Evolutionary conservation across 2,329 filamentous ascomycete species (phyloP).

Genomic region (Peltaster fructicola): DNA sequence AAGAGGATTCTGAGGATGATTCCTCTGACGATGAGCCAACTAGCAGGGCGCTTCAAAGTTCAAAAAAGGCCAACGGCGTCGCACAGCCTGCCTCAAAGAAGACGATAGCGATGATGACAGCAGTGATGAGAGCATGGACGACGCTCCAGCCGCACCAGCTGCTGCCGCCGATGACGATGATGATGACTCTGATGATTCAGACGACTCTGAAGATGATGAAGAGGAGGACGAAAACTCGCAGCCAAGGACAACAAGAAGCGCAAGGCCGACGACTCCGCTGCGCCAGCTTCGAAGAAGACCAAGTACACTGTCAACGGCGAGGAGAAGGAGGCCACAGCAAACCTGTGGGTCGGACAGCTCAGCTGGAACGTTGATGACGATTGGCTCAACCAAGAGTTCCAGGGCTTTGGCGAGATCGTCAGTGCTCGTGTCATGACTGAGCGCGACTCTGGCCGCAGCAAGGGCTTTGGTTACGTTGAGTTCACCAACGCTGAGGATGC

Average conservation of each 20-base stretch:
- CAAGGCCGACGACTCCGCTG: conserved; percentile 40
- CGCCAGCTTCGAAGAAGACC: conserved; percentile 45
- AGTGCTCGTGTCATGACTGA: conserved; percentile 70
- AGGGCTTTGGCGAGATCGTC: conserved; percentile 54
- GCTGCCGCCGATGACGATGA: conserved; percentile 6
- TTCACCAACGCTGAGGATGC: conserved; percentile 52
- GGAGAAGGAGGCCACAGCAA: conserved; percentile 33
- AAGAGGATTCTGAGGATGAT: conserved; percentile 11
- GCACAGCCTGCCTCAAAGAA: no score
- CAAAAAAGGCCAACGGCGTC: no score
- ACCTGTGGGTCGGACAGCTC: conserved; percentile 78
- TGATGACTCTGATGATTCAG: conserved; percentile 10
- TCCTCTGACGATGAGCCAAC: conserved; percentile 8
- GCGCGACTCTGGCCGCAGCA: conserved; percentile 62
- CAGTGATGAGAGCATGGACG: conserved; percentile 2
- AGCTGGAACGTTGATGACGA: conserved; percentile 85
- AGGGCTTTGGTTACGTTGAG: conserved; percentile 86
- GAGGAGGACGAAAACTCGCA: conserved; percentile 23
- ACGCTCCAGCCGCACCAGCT: neutral
- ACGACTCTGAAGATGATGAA: conserved; percentile 18
- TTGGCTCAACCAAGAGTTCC: conserved; percentile 63
- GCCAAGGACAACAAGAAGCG: conserved; percentile 43
- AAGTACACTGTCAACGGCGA: conserved; percentile 30
- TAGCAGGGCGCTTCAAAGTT: no score
- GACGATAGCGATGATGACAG: conserved; percentile 1